These are phyloP conservation scores for Boletus huronensis DNA, from an alignment of 768 basidiomycete genomes.

Conservation along the genomic window DNA sequence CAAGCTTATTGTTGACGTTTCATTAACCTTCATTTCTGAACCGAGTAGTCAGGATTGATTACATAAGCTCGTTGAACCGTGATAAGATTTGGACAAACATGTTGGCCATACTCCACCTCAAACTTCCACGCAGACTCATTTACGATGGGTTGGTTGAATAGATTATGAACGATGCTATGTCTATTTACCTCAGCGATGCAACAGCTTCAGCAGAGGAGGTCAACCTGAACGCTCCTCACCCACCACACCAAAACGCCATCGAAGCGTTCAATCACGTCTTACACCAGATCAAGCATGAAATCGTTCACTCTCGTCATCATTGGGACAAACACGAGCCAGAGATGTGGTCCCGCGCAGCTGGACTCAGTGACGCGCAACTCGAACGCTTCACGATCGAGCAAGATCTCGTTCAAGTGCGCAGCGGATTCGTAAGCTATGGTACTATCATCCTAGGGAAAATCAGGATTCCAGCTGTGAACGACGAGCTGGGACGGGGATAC, in stretches of 20 bases:
- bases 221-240: slow-evolving; percentile 54
- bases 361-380: slow-evolving; percentile 51
- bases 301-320: slow-evolving; percentile 59
- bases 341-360: slow-evolving; percentile 64
- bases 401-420: slow-evolving; percentile 46
- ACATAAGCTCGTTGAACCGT: slow-evolving; percentile 15
- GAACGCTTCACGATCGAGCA: slow-evolving; percentile 46
- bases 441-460: slow-evolving; percentile 75
- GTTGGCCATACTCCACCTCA: not conserved
- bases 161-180: not conserved
- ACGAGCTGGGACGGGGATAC: slow-evolving; percentile 59
- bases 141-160: slow-evolving; percentile 26
- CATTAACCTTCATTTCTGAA: slow-evolving; percentile 7
- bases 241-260: slow-evolving; percentile 56
- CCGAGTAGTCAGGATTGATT: slow-evolving; percentile 13
- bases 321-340: slow-evolving; percentile 61
- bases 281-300: slow-evolving; percentile 57
- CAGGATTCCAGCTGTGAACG: slow-evolving; percentile 61
- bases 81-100: slow-evolving; percentile 19
- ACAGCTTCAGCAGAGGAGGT: slow-evolving; percentile 58
- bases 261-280: slow-evolving; percentile 61
- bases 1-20: slow-evolving; percentile 22
- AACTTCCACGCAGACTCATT: slow-evolving; percentile 3
- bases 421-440: slow-evolving; percentile 61
- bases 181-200: slow-evolving; percentile 10